Evolutionary conservation across 2,329 filamentous ascomycete species (phyloP).

Genomic region (Phialophora chinensis): DNA sequence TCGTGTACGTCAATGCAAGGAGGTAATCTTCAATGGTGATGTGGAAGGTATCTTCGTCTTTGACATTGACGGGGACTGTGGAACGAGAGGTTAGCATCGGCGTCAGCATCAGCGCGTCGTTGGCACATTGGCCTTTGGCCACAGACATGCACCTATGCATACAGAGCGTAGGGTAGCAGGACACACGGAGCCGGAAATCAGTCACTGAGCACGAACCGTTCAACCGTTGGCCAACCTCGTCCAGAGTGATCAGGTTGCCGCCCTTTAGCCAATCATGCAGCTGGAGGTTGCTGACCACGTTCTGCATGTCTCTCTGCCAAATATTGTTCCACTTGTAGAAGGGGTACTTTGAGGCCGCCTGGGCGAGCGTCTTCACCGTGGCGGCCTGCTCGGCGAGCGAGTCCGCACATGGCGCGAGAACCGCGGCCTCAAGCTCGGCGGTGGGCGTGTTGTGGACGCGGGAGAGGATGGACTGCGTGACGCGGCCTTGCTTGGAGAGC

Average conservation of each 20-base stretch:
- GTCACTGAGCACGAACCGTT: constrained; percentile 60
- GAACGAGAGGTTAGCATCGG: neutral
- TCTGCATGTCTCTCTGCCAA: constrained; percentile 85
- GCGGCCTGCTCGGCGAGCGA: constrained; percentile 74
- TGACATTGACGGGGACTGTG: constrained; percentile 86
- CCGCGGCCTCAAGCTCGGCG: constrained; percentile 64
- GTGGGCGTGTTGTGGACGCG: constrained; percentile 86
- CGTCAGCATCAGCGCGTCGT: neutral
- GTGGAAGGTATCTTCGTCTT: constrained; percentile 82
- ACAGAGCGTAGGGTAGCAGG: no score
- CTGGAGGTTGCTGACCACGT: constrained; percentile 78
- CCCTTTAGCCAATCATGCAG: constrained; percentile 60
- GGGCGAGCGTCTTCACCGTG: constrained; percentile 71
- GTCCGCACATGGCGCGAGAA: constrained; percentile 72
- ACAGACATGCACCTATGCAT: neutral
- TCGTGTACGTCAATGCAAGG: constrained; percentile 80
- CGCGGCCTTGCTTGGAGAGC: constrained; percentile 79
- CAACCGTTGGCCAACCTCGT: constrained; percentile 81
- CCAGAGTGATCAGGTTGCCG: constrained; percentile 80
- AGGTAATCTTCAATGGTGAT: constrained; percentile 97
- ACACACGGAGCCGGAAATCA: constrained; percentile 6
- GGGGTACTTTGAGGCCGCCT: constrained; percentile 80
- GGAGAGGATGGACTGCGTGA: constrained; percentile 81
- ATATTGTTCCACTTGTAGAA: constrained; percentile 98
- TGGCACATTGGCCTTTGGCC: neutral